Base-by-base conservation (phyloP, 2,329 filamentous ascomycete genomes). In the Penicillium psychrosexuale region DNA sequence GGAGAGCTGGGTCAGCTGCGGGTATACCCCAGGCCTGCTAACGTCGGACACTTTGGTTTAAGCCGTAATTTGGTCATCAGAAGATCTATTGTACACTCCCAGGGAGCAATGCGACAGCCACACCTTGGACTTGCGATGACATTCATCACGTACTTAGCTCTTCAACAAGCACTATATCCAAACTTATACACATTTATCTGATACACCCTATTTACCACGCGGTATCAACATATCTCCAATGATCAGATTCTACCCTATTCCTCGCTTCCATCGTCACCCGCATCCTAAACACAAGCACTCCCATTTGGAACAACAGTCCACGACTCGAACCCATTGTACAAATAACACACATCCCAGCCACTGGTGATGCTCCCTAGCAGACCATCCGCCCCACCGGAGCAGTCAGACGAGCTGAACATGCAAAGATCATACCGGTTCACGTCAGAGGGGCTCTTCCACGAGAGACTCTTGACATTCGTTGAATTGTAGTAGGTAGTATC, bases 331-430 rank as follows among this genome's bases (percentile, higher is more conserved):
- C 60, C 62, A 15, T 34, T 52, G 46, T 60, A 68, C 38, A 50
- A 47, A 49, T 61, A 66, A 42, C 66, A 68, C 11, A 68, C 60
- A 47, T 62, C 61, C 66, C 66, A 68, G 0, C 63, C 61, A 51
- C 53, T 53, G 8, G 59, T 58, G n/a, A 68, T 61, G 7, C 36
- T 58, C 2, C 50, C 60, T 2, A 62, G 24, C 3, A 52, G 24
- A 1, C 33, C 31, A 8, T 3, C 28, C 8, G 42, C 12, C 1
- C 31, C 51, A 12, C 61, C 61, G 0, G 52, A 47, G 33, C 57
- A 64, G 36, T 60, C 57, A n/a, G 19, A 12, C 1, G 58, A 55
- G 13, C 37, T n/a, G 40, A 61, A 68, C 58, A 65, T 57, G 45
- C 66, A 68, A 24, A 68, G 48, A 46, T 67, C 62, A 22, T 62